Evolutionary conservation across 768 basidiomycete species (phyloP).

Genomic region (Rhodocollybia butyracea): DNA sequence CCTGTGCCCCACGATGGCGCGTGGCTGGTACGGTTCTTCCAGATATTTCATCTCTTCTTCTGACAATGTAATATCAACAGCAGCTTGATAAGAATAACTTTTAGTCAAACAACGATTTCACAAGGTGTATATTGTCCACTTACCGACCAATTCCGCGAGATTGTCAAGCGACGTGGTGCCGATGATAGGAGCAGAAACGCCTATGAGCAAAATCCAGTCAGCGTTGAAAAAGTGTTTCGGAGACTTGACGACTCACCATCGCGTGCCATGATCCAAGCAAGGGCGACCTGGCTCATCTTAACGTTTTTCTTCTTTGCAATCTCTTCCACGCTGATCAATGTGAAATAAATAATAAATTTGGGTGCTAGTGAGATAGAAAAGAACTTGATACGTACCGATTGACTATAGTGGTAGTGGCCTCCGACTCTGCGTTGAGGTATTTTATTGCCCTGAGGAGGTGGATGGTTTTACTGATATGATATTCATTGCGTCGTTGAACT

Average conservation of each 20-base stretch:
- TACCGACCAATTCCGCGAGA: constrained; percentile 36
- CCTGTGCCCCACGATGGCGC: constrained; percentile 38
- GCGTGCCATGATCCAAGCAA: constrained; percentile 43
- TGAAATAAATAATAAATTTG: background rate
- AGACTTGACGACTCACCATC: background rate
- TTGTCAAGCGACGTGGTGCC: constrained; percentile 34
- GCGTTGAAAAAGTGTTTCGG: background rate
- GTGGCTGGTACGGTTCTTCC: constrained; percentile 41
- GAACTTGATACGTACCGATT: constrained; percentile 28
- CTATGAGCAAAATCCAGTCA: constrained; percentile 7
- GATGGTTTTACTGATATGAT: background rate
- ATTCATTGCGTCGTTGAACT: background rate
- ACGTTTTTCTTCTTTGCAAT: constrained; percentile 48
- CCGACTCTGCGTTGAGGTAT: constrained; percentile 13
- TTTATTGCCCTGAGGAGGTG: constrained; percentile 18
- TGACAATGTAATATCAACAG: constrained; percentile 39
- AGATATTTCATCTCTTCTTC: constrained; percentile 47
- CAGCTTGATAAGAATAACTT: constrained; percentile 16
- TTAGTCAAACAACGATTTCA: background rate
- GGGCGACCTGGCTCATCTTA: constrained; percentile 55
- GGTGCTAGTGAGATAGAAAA: background rate
- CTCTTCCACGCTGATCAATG: constrained; percentile 41
- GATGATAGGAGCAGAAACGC: constrained; percentile 41
- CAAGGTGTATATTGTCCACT: background rate
- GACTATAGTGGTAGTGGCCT: constrained; percentile 27